Conservation (phyloP, 129 eudicot species). For the Kitagawia praeruptora region DNA sequence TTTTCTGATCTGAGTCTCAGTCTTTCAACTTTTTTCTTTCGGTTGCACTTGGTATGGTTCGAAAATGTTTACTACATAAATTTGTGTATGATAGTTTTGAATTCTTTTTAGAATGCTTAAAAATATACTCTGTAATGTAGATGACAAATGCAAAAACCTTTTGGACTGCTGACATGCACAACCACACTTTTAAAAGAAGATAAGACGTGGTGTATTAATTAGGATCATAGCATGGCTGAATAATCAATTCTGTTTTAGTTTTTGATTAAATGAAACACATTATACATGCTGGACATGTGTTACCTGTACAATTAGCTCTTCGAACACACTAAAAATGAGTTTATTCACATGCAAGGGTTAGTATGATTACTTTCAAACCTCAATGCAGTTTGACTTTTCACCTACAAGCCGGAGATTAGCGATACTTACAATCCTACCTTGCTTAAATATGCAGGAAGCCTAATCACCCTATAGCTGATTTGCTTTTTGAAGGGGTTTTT, state of each 20-base stretch:
- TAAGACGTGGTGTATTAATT: neutral
- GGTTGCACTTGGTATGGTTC: neutral
- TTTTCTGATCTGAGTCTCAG: no score
- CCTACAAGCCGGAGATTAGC: neutral
- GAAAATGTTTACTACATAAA: neutral
- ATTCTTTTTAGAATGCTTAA: neutral
- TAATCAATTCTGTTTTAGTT: neutral
- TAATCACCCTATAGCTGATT: conserved; percentile 46
- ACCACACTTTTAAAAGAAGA: neutral
- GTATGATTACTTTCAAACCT: neutral
- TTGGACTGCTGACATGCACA: neutral
- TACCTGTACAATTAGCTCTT: neutral
- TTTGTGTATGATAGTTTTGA: no score
- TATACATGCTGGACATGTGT: neutral
- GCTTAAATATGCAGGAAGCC: conserved; percentile 35
- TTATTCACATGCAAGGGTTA: neutral
- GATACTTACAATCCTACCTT: neutral
- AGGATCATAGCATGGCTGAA: neutral
- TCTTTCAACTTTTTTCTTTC: no score
- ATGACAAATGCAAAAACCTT: neutral
- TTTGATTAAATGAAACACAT: neutral
- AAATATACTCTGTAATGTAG: neutral
- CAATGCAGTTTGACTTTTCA: neutral
- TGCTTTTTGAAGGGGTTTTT: conserved; percentile 34
- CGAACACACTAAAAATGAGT: neutral